Base-by-base conservation (phyloP, 208 protist species). In the Angomonas desouzai region DNA sequence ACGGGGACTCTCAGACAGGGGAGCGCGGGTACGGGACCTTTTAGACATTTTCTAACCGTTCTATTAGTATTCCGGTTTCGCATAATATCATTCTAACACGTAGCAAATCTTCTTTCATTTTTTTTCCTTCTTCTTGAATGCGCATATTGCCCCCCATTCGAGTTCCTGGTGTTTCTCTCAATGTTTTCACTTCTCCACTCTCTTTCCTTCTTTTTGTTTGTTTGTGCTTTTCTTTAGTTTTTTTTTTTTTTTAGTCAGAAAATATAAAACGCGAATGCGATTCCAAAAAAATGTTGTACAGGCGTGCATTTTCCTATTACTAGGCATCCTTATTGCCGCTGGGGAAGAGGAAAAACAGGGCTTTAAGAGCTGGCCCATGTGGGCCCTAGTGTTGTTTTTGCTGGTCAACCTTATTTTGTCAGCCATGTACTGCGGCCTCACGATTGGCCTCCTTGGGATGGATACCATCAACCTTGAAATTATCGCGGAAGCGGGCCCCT, bases 371-470 rank as follows among this genome's bases (percentile, higher is more conserved):
- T 84, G 69, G 79, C 82, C 83, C 0, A 59, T 79, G 58, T 75
- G 70, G 60, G 33, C 70, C 0, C 71, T 87, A 22, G 34, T 86
- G 1, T 10, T 81, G 22, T 72, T 89, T 30, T 81, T 72, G 48
- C 7, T 81, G 23, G 25, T 76, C 47, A 84, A 61, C 22, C 67
- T 91, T 13, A 9, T 73, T n/a, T 58, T 91, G 25, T 77, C 84
- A 2, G 87, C 81, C 28, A 88, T 93, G 75, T 93, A 84, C 76
- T 83, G 81, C 63, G 87, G 87, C 1, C 71, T 93, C 11, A 93
- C 87, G 10, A 85, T 93, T 48, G 87, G 87, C 18, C 51, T 93
- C 32, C 72, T 91, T n/a, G 87, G 87, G 29, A 84, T 93, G 69
- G 77, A 93, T 53, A 85, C 79, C 23, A 73, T 85, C 33, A 85